Evolutionary conservation across 2,329 filamentous ascomycete genomes (phyloP).

Genomic region (Alternaria gansuensis): DNA sequence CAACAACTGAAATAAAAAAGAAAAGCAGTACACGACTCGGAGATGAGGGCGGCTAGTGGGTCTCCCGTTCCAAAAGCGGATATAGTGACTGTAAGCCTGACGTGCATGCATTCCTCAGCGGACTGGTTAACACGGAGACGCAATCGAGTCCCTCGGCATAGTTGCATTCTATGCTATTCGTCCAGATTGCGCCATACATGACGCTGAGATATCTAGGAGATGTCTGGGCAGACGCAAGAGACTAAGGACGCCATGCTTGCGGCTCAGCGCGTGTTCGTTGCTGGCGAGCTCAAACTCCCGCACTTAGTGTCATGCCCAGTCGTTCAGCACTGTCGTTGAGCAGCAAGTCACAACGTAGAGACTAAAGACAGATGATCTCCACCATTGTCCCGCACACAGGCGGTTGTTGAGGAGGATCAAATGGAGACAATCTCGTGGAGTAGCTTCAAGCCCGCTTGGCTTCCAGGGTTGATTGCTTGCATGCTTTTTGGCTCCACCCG

Average conservation of each 20-base stretch:
- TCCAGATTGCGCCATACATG: slow-evolving; percentile 8
- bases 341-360: too few relatives aligned
- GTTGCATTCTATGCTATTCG: background rate
- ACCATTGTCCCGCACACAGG: background rate
- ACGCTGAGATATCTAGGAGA: slow-evolving; percentile 2
- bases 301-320: too few relatives aligned
- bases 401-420: slow-evolving; percentile 4
- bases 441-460: slow-evolving; percentile 3
- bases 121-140: slow-evolving; percentile 27
- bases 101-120: slow-evolving; percentile 23
- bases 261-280: background rate
- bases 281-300: background rate
- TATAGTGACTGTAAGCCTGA: background rate
- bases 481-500: slow-evolving; percentile 8
- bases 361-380: background rate
- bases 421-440: background rate
- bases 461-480: background rate
- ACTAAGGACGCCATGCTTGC: background rate
- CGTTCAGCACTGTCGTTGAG: too few relatives aligned
- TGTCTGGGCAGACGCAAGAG: background rate
- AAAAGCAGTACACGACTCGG: slow-evolving; percentile 21
- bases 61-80: slow-evolving; percentile 18
- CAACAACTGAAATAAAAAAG: slow-evolving; percentile 26
- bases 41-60: slow-evolving; percentile 24
- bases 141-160: slow-evolving; percentile 11